phyloP scores from a whole-genome alignment of 2,329 filamentous ascomycete genomes.

The Pseudogymnoascus sp. region DNA sequence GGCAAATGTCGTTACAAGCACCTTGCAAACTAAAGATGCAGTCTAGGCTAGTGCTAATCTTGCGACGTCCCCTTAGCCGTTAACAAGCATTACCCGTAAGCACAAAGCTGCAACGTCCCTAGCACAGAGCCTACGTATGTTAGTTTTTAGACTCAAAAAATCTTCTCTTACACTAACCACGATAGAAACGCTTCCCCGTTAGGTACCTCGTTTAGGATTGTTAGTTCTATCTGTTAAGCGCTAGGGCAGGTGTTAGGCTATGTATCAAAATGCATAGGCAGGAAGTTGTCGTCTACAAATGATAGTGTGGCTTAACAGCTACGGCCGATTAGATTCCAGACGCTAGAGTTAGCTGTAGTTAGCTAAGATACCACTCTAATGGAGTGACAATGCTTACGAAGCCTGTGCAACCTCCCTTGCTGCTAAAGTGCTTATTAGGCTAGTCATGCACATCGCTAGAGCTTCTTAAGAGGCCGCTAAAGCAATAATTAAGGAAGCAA shows the following conservation, averaged over 20 bases:
- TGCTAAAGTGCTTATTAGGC: neutral
- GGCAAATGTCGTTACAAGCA: neutral
- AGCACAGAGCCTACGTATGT: neutral
- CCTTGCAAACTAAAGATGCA: neutral
- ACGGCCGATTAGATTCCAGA: neutral
- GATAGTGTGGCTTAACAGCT: neutral
- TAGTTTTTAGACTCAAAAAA: neutral
- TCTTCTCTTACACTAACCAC: neutral
- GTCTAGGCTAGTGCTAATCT: neutral
- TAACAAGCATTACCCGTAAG: neutral
- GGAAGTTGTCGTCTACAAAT: neutral
- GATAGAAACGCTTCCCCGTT: neutral
- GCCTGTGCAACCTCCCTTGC: neutral
- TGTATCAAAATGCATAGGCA: neutral
- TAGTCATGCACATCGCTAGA: neutral
- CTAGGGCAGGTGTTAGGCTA: neutral
- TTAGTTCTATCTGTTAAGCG: neutral
- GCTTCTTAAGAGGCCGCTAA: neutral
- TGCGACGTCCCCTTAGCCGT: neutral
- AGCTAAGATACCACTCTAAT: neutral
- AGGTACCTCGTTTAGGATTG: neutral
- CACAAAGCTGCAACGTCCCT: neutral
- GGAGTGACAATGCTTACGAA: neutral
- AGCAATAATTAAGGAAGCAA: neutral
- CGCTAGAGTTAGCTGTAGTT: neutral